These are phyloP conservation scores for Saururus chinensis DNA, from an alignment of 164 flowering plant genomes.

Conservation along the genomic window DNA sequence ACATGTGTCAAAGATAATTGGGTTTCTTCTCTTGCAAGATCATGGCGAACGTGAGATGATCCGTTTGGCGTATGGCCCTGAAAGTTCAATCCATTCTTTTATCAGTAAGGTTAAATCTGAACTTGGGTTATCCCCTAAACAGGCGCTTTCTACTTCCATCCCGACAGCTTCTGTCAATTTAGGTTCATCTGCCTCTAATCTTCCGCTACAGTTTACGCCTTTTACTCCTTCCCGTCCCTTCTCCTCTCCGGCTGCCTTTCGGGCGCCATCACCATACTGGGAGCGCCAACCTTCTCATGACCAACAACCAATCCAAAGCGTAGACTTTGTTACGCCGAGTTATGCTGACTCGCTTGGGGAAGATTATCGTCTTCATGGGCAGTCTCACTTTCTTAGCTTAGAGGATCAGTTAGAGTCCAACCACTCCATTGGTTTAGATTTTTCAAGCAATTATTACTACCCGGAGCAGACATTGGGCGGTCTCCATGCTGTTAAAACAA, in stretches of 20 bases:
- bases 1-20: slow-evolving; percentile 47
- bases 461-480: slow-evolving; percentile 28
- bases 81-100: slow-evolving; percentile 26
- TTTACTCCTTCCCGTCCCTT: slow-evolving; percentile 35
- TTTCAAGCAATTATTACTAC: slow-evolving; percentile 21
- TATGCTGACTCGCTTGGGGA: slow-evolving; percentile 29
- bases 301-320: slow-evolving; percentile 18
- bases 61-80: slow-evolving; percentile 58
- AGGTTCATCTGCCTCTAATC: slow-evolving; percentile 19
- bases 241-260: slow-evolving; percentile 20
- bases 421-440: slow-evolving; percentile 13
- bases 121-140: slow-evolving; percentile 21
- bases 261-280: slow-evolving; percentile 32
- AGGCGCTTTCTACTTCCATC: slow-evolving; percentile 5
- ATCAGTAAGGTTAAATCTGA: slow-evolving; percentile 35
- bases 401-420: slow-evolving; percentile 41
- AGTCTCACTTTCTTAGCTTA: slow-evolving; percentile 29
- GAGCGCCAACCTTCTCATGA: slow-evolving; percentile 24
- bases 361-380: slow-evolving; percentile 28
- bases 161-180: slow-evolving; percentile 21
- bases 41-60: slow-evolving; percentile 52
- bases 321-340: slow-evolving; percentile 20
- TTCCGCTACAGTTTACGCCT: slow-evolving; percentile 29
- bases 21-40: slow-evolving; percentile 49
- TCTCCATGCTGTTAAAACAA: slow-evolving; percentile 17